phyloP scores from a whole-genome alignment of 75 land plant genomes.

The Chamaecyparis obtusa region DNA sequence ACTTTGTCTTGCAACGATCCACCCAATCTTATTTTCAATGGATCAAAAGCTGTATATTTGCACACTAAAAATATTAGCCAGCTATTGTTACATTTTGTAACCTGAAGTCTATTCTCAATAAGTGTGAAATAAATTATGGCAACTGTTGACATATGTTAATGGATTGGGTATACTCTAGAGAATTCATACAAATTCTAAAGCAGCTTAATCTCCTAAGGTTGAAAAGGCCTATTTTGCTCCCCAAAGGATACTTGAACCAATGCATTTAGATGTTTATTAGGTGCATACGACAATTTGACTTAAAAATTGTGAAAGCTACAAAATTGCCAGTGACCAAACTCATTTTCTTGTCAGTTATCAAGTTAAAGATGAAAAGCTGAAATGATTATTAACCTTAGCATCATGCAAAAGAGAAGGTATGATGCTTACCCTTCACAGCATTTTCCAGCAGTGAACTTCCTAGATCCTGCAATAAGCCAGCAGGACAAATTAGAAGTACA shows the following conservation, averaged over 20 bases:
- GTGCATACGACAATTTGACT: background rate
- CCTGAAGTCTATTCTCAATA: background rate
- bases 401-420: background rate
- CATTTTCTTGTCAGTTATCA: no score
- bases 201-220: background rate
- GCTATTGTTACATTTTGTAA: background rate
- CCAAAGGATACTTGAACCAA: background rate
- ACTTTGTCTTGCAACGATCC: constrained; percentile 91
- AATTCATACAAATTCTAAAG: background rate
- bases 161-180: background rate
- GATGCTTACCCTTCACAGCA: constrained; percentile 65
- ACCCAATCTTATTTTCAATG: constrained; percentile 78
- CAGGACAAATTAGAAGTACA: background rate
- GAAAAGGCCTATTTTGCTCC: background rate
- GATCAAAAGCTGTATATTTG: constrained; percentile 54
- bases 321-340: background rate
- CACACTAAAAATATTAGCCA: background rate
- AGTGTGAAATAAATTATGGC: background rate
- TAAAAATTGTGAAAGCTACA: background rate
- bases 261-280: background rate
- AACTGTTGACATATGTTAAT: background rate
- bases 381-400: no score
- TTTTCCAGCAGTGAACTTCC: constrained; percentile 37
- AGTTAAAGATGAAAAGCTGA: no score
- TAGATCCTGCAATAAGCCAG: constrained; percentile 45